Evolutionary conservation across 2,329 filamentous ascomycete species (phyloP), one percentile per base, ranked within the genome.

Genomic region (Coleophoma cylindrospora): DNA sequence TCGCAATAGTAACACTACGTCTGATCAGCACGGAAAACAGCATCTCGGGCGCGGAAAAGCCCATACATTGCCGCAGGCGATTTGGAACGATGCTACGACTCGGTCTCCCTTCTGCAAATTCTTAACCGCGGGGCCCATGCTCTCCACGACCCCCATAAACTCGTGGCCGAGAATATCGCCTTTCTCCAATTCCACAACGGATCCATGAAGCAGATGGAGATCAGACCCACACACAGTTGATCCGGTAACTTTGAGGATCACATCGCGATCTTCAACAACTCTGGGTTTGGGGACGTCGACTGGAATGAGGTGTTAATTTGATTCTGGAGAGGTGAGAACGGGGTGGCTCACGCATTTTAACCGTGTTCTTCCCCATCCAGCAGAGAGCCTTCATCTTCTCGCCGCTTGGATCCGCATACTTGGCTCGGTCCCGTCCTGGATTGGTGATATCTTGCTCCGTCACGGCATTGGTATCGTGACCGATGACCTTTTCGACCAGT

Each of bases 1-100:
- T 85, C 77, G 73, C 90, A 95, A 67, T 84, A 91, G 68, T 81
- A 85, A 71, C 91, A 95, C 36, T 66, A 48, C 0, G 70, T 47
- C 3, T 19, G 3, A 19, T 19, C 45, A 52, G 43, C 34, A 4
- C 5, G 27, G n/a, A 22, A 14, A 12, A 10, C 3, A 12, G 14
- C 11, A 19, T 19, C 19, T 19, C 19, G 34, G 3, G 48, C 7
- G 47, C 3, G 15, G 36, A 13, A 22, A n/a, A 14, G 71, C 64
- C 47, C 71, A 55, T 73, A 79, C 9, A 43, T 73, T 70, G 8
- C 79, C 79, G 53, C 80, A 83, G 0, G 89, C 87, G 62, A 95
- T 94, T 66, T 94, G 89, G 73, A 95, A 95, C 10, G 84, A 87
- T 0, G 87, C 89, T 1, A 95, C 90, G 17, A 94, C 91, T 32